Base-by-base conservation (phyloP, 75 land plant genomes). In the Isoetes taiwanensis region DNA sequence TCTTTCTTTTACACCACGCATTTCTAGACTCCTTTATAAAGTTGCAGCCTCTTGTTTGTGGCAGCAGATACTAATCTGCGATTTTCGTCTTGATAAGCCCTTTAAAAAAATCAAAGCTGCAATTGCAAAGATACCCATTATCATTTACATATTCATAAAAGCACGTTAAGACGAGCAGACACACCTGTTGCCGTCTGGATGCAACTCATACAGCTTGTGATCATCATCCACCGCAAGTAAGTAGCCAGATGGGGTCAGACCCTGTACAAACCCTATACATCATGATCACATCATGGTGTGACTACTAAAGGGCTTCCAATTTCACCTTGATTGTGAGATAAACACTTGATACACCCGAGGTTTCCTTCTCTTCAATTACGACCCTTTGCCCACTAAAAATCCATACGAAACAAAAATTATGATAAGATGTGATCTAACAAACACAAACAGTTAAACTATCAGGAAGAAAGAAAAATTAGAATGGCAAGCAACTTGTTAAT, bases 141-240 rank as follows among this genome's bases (percentile, higher is more conserved):
- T 2, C 2, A 26, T 2, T 4, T n/a, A 26, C 16, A 9, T 26
- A 6, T 24, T 27, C 21, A 20, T 30, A 32, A 14, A 58, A 34
- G 29, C 9, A 2, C 11, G 19, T 30, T 26, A 41, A 26, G 26
- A 14, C 20, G 17, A 32, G 6, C 25, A 23, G 32, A 29, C 12
- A 12, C 71, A 90, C 94, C 97, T 93, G 60, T 91, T 91, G 2
- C 97, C 97, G 68, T 91, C 89, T 55, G 97, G 97, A 71, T 91
- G 97, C 61, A 91, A 84, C 54, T 91, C 94, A 59, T 73, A 91
- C 43, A 59, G 41, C 29, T 77, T 73, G 32, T 50, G 31, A 52
- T 78, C 76, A 6, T 81, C 94, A 62, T 80, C 85, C 55, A 64
- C 39, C 28, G 94, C 97, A 34, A 84, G 74, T 46, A 91, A 67